Evolutionary conservation across 2,329 filamentous ascomycete species (phyloP).

Genomic region (Ascochyta clinopodiicola): DNA sequence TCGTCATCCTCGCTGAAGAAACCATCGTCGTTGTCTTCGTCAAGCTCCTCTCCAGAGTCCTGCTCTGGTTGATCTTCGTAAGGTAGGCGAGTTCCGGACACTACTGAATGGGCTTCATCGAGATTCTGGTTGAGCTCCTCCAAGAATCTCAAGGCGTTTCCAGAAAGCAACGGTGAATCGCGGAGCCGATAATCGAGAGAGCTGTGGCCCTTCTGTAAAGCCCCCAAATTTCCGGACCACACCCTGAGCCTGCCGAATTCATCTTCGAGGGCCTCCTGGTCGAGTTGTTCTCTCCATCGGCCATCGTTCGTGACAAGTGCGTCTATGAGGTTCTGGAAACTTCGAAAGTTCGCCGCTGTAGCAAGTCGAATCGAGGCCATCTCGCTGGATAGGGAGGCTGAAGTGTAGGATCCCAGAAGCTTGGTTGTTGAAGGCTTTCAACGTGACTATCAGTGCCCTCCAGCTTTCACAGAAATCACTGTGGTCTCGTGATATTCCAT

Average conservation of each 20-base stretch:
- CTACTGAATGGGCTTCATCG: conserved; percentile 33
- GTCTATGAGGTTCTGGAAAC: conserved; percentile 35
- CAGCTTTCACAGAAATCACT: background rate
- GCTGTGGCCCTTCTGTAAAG: conserved; percentile 47
- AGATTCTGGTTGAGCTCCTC: conserved; percentile 42
- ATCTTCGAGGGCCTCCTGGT: conserved; percentile 41
- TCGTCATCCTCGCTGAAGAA: conserved; percentile 41
- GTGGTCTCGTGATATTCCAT: too few relatives aligned
- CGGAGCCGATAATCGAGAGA: conserved; percentile 48
- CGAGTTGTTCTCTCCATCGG: conserved; percentile 25
- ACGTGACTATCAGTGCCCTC: background rate
- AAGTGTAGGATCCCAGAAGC: too few relatives aligned
- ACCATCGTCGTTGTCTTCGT: conserved; percentile 35
- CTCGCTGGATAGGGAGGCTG: background rate
- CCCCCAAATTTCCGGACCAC: conserved; percentile 46
- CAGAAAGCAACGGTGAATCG: conserved; percentile 43
- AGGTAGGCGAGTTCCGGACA: conserved; percentile 39
- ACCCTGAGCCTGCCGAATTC: conserved; percentile 48
- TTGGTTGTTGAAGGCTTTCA: too few relatives aligned
- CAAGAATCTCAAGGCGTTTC: conserved; percentile 44
- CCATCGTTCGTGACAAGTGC: conserved; percentile 24
- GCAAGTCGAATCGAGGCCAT: conserved; percentile 39
- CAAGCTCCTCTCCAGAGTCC: conserved; percentile 15
- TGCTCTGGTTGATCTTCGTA: conserved; percentile 39
- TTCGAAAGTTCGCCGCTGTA: conserved; percentile 38